These are phyloP conservation scores for Oryza punctata DNA, from an alignment of 176 grass and related monocot genomes.

Conservation along the genomic window DNA sequence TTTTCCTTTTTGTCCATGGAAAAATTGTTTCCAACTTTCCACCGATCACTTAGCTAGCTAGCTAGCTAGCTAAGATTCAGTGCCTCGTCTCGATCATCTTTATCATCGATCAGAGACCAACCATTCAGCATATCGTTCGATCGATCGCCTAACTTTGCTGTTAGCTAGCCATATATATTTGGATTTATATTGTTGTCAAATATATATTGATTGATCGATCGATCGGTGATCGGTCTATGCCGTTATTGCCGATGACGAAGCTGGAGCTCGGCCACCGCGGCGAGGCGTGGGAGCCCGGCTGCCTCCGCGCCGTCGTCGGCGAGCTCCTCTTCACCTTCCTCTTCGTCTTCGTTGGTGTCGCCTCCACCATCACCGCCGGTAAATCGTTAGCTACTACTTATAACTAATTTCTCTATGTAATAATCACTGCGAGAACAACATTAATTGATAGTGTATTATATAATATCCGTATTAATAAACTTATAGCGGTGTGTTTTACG, in stretches of 20 bases:
- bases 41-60: background rate
- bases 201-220: background rate
- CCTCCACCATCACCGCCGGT: conserved; percentile 65
- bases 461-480: too few species aligned
- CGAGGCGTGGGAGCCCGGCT: conserved; percentile 73
- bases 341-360: conserved; percentile 85
- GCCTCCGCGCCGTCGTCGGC: conserved; percentile 66
- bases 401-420: too few species aligned
- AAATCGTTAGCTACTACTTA: background rate
- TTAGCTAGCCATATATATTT: background rate
- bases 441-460: too few species aligned
- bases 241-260: conserved; percentile 57
- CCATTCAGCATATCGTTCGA: too few species aligned
- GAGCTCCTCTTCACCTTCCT: conserved; percentile 95
- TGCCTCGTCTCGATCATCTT: background rate
- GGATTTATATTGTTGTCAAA: background rate
- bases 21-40: background rate
- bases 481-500: too few species aligned
- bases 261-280: conserved; percentile 53
- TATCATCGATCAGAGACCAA: too few species aligned
- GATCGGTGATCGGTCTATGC: background rate
- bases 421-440: too few species aligned
- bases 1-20: background rate
- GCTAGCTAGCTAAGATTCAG: background rate
- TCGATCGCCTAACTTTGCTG: background rate